Evolutionary conservation across 257 asterid species (phyloP), one percentile per base, ranked within the genome.

Genomic region (Osmanthus fragrans): DNA sequence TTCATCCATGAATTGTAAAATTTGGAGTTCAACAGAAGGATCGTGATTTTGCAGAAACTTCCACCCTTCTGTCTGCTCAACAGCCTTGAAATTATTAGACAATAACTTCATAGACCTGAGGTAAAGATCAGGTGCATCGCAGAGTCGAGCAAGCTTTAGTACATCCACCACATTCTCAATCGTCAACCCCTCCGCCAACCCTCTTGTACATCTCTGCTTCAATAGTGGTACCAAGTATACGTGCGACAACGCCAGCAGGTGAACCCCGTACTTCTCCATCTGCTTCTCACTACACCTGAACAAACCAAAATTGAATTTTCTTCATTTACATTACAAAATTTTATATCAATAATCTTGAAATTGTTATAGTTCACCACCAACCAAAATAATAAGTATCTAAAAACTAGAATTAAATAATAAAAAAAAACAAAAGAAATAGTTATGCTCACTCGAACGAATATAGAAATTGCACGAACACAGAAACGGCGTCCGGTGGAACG

Each of bases 11-110:
- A 91, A 95, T 72, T 93, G 94, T n/a, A 95, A 76, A 16, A 95
- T 89, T 73, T 95, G 94, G 79, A 93, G 96, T 81, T 95, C 97
- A 63, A 93, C 96, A 85, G 71, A 84, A 19, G 99, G 96, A 56
- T 95, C 98, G 51, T 93, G 80, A 7, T 83, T 70, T 49, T 93
- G 97, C 77, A 95, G 77, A 83, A 93, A 93, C 80, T 82, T 83
- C 99, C 99, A 95, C 4, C 96, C 99, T 84, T 95, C 99, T 0
- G 98, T 91, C 68, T 86, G 81, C 85, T 89, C 96, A 60, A 91
- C 92, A 73, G 86, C 80, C 80, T 82, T 89, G 87, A 89, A 93
- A 64, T 90, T 84, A 3, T 19, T 69, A 0, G 90, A 84, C 73
- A 95, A 32, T 49, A 87, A 37, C 72, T 86, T 91, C 96, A 93